Base-by-base conservation (phyloP, 2,329 filamentous ascomycete species). In the Neofusicoccum sp. region DNA sequence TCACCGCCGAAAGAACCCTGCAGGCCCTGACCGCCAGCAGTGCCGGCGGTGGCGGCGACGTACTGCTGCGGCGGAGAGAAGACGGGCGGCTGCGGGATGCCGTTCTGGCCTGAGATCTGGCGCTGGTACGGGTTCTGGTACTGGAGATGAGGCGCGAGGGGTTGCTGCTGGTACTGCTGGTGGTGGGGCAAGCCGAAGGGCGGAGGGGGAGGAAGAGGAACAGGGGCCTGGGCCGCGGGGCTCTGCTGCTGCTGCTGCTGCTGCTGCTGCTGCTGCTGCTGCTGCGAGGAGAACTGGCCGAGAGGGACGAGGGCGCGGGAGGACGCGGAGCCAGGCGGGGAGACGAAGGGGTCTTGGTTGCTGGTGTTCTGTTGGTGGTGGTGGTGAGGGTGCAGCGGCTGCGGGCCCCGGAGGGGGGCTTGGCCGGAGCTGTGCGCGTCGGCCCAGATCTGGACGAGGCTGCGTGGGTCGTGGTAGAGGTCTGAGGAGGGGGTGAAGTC, bases 401-500 rank as follows among this genome's bases (percentile, higher is more conserved):
- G 22, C n/a, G 39, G 1, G 7, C 52, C 28, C 33, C 11, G 31
- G 37, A 39, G 12, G 52, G 37, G 4, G 49, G 49, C 49, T 39
- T 54, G 11, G 28, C 37, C 14, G 14, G 39, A n/a, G 45, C 29
- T 22, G 6, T 41, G 39, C 2, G 41, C 31, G 41, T 58, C 54
- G 41, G 31, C 29, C 31, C 31, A 58, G 41, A 58, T 58, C 41
- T 58, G 54, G 39, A 58, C 54, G 5, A 58, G 54, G 41, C 54
- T 58, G 36, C 54, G 54, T n/a, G 39, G 54, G 41, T 58, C 54
- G 31, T 45, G 16, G 54, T 58, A 58, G 14, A 58, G 31, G 54
- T 58, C 54, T 58, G 8, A n/a, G 14, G 14, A 14, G 14, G n/a
- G 1, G 39, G 8, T n/a, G 36, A 4, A 28, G 41, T 47, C 39